Evolutionary conservation across 345 rosid genomes (phyloP), one percentile per base, ranked within the genome.

Genomic region (Gossypium anomalum): DNA sequence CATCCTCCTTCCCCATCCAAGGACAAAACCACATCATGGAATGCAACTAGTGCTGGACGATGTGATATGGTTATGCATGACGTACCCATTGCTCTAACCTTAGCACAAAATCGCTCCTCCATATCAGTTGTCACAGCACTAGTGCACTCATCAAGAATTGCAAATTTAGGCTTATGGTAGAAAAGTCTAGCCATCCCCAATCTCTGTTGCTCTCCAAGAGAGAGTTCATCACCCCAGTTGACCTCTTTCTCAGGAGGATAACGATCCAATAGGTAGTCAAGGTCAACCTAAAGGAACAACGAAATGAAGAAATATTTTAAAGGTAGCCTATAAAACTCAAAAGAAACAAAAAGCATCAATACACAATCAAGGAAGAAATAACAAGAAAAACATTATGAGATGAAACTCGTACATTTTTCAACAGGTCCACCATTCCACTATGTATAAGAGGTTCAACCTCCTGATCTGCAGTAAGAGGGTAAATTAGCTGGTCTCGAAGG

Each of bases 71-170:
- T 95, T 87, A 95, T 93, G 82, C 99, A 95, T 52, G 98, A 95
- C 67, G 99, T 95, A 82, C 99, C 99, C 99, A 91, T 90, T 29
- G 97, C 98, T 85, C 88, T 90, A 81, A 93, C 98, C 86, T 95
- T 92, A 57, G 97, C 85, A 80, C 97, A 94, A 80, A 95, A 95
- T 6, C 98, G 90, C 82, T 95, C 97, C 84, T 95, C 99, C 99
- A 95, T 95, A 80, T 90, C 99, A 52, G 97, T 95, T 29, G 99
- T 93, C 76, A 95, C 99, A 74, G 99, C 99, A 87, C 99, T 95
- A 59, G 99, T 95, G 87, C 99, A 95, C 83, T 95, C 99, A 81
- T 95, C 99, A 82, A 95, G 98, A 86, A 95, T 95, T 75, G 99
- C 99, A 93, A 95, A 95, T 79, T 89, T 95, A 78, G 99, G 99